Evolutionary conservation across 805 yeast genomes (phyloP).

Genomic region (Tetrapisispora namnaoensis): DNA sequence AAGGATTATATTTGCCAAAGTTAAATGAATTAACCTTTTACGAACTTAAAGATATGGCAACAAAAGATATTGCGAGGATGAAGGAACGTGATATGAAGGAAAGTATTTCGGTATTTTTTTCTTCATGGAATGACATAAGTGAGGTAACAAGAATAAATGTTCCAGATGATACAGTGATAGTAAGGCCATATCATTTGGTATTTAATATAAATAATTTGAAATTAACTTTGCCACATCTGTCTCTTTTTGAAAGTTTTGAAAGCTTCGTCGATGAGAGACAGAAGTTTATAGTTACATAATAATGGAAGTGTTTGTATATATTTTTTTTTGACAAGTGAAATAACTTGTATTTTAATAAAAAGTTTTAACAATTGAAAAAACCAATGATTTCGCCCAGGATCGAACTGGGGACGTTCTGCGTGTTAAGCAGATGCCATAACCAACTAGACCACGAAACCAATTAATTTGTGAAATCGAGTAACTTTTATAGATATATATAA

Average conservation of each 20-base stretch:
- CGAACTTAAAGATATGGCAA: neutral
- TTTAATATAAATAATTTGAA: conserved; percentile 16
- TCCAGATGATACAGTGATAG: neutral
- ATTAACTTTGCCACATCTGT: conserved; percentile 10
- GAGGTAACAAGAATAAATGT: conserved; percentile 6
- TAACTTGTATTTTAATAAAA: too few relatives aligned
- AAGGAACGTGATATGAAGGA: conserved; percentile 1
- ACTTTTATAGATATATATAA: too few relatives aligned
- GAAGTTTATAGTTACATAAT: conserved; percentile 13
- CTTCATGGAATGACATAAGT: conserved; percentile 20
- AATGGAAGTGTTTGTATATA: neutral
- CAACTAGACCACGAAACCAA: conserved; percentile 98
- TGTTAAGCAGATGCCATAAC: conserved; percentile 99
- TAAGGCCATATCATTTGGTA: conserved; percentile 6
- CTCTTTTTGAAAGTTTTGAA: conserved; percentile 13
- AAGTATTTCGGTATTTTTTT: conserved; percentile 15
- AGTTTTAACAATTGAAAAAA: conserved; percentile 26
- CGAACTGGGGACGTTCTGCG: conserved; percentile 99
- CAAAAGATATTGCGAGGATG: too few relatives aligned
- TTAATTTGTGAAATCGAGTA: neutral
- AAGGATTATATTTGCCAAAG: conserved; percentile 18
- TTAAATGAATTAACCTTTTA: conserved; percentile 7
- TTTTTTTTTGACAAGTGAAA: too few relatives aligned
- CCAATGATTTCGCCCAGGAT: conserved; percentile 98
- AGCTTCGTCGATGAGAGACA: conserved; percentile 17